Percentiles rank a stretch among this genome's conserved stretches.
These are phyloP conservation scores for Porcisia deanei DNA, from an alignment of 208 protist genomes.

Conservation along the genomic window DNA sequence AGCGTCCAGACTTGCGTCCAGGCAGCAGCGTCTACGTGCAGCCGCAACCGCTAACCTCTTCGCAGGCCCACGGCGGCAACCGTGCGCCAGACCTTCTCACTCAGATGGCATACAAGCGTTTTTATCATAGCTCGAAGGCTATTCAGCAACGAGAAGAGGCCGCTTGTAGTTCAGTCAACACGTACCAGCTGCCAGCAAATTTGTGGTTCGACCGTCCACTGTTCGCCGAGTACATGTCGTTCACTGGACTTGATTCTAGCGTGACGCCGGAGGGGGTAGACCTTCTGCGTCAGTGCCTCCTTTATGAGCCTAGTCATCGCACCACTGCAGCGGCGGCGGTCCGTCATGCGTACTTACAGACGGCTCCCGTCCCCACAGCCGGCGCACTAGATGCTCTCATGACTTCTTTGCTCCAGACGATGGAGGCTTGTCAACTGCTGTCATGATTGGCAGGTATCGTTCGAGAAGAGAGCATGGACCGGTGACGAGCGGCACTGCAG, in stretches of 20 bases:
- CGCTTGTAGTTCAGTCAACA: constrained; percentile 29
- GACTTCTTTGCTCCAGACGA: constrained; percentile 54
- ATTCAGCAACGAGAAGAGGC: constrained; percentile 24
- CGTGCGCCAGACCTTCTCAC: constrained; percentile 24
- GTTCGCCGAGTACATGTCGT: constrained; percentile 57
- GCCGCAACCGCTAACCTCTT: neutral
- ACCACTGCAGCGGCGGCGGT: constrained; percentile 70
- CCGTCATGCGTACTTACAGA: constrained; percentile 59
- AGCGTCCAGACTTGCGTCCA: constrained; percentile 19
- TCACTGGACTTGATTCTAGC: constrained; percentile 37
- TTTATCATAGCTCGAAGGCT: constrained; percentile 26
- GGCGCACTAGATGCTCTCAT: constrained; percentile 52
- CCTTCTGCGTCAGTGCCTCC: constrained; percentile 61
- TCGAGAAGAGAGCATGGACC: neutral
- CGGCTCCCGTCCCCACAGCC: constrained; percentile 29
- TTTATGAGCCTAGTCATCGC: constrained; percentile 70
- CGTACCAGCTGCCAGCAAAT: constrained; percentile 49
- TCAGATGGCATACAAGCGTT: constrained; percentile 26
- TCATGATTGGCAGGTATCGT: neutral
- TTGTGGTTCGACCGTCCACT: constrained; percentile 52
- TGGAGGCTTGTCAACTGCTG: constrained; percentile 34
- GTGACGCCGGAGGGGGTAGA: constrained; percentile 63
- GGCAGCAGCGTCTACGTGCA: constrained; percentile 19
- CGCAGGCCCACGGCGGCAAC: constrained; percentile 11
- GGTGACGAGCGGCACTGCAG: neutral